Evolutionary conservation across 129 eudicot species (phyloP), one percentile per base, ranked within the genome.

Genomic region (Ambrosia trifida): DNA sequence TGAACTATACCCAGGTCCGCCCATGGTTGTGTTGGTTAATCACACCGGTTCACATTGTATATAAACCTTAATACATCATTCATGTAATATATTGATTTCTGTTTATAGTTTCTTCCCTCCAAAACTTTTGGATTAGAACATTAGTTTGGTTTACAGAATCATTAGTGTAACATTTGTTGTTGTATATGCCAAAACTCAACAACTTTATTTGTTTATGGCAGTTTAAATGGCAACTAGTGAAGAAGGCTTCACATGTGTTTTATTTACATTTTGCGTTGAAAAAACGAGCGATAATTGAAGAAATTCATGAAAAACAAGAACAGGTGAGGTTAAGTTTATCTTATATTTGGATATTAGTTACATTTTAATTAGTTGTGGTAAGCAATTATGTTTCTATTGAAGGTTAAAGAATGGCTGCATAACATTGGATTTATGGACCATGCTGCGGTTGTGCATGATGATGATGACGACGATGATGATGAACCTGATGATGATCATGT

Each of bases 341-440:
- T 46, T 77, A 24, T 38, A 13, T 9, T 44, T 16, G 4, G 71
- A 33, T 31, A 17, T 56, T 3, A 18, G 28, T 24, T 1, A 49
- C 17, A 28, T 56, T 41, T 58, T 72, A 17, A 30, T 24, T 24
- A 64, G 24, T 38, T 73, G 28, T 1, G 53, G 59, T 50, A 57
- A 57, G 33, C 60, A 5, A 17, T 72, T 61, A 8, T 24, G 31
- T 47, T 40, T 49, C 68, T 38, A 12, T 49, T 76, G 51, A 84
- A 94, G 99, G 96, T 94, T 53, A 90, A 66, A 85, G 99, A 94
- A 70, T 94, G 99, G 99, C 97, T 94, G 79, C 99, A 90, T 75
- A 90, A 94, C 79, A 63, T 94, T 62, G 99, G 99, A 75, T 54
- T 94, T 40, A 91, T 88, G 68, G 99, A 94, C 72, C 90, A 87